Conservation (phyloP, 1,284 basidiomycete genomes). For the Rhodofomes roseus region DNA sequence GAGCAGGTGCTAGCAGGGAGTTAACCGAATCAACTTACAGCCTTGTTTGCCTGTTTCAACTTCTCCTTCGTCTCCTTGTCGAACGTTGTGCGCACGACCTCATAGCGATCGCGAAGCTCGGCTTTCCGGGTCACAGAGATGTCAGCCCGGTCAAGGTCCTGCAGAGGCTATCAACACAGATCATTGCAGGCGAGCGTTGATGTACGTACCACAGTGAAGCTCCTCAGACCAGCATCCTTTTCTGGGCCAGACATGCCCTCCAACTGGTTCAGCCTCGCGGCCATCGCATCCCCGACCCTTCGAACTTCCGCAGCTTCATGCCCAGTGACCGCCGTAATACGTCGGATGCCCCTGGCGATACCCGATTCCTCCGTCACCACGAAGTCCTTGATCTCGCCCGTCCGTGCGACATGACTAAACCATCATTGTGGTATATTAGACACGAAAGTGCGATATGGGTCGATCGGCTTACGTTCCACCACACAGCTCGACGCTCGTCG, state of each 20-base stretch:
- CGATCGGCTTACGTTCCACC: slow-evolving; percentile 82
- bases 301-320: slow-evolving; percentile 86
- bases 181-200: background rate
- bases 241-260: slow-evolving; percentile 69
- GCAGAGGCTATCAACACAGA: slow-evolving; percentile 2
- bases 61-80: slow-evolving; percentile 85
- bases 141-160: slow-evolving; percentile 89
- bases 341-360: slow-evolving; percentile 96
- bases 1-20: background rate
- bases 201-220: slow-evolving; percentile 67
- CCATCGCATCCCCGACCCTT: slow-evolving; percentile 66
- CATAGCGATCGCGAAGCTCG: slow-evolving; percentile 75
- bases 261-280: slow-evolving; percentile 62
- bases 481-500: slow-evolving; percentile 94
- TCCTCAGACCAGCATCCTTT: slow-evolving; percentile 85
- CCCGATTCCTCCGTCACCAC: slow-evolving; percentile 94
- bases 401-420: slow-evolving; percentile 84
- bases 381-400: slow-evolving; percentile 95
- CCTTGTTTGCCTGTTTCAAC: slow-evolving; percentile 76
- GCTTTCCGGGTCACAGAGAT: slow-evolving; percentile 87
- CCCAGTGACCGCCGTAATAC: slow-evolving; percentile 93
- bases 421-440: background rate
- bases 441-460: background rate
- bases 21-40: slow-evolving; percentile 41
- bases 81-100: slow-evolving; percentile 74